Evolutionary conservation across 1,284 basidiomycete genomes (phyloP).

Genomic region (Leccinum variabile): DNA sequence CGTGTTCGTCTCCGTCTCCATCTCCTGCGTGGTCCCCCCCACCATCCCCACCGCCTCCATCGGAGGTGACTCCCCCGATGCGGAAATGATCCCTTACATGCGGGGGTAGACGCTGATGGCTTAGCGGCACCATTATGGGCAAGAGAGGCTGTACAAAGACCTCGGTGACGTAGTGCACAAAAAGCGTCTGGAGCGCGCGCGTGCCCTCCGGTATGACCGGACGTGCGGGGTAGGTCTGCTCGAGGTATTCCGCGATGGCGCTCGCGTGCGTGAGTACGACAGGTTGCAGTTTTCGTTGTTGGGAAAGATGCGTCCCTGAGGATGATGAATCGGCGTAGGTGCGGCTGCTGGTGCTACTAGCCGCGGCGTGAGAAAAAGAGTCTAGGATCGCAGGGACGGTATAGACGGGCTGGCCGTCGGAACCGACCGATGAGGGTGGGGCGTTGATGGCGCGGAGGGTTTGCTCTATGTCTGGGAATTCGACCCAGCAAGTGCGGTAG

Average conservation of each 20-base stretch:
- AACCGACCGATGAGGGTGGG: slow-evolving; percentile 49
- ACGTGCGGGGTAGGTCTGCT: slow-evolving; percentile 62
- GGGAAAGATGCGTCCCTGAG: not conserved
- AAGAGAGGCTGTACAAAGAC: slow-evolving; percentile 65
- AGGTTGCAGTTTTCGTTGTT: slow-evolving; percentile 32
- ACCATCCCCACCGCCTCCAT: not conserved
- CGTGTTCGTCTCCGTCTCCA: not conserved
- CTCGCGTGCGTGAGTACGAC: slow-evolving; percentile 55
- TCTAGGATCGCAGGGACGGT: slow-evolving; percentile 66
- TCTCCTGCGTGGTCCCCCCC: not conserved
- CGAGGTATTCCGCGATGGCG: slow-evolving; percentile 70
- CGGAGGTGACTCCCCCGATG: not conserved
- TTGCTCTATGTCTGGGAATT: slow-evolving; percentile 63
- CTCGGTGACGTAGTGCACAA: slow-evolving; percentile 69
- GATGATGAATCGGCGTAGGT: slow-evolving; percentile 7
- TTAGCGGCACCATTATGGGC: slow-evolving; percentile 67
- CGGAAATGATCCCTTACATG: slow-evolving; percentile 54
- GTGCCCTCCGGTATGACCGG: slow-evolving; percentile 68
- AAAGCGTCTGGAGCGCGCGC: slow-evolving; percentile 62
- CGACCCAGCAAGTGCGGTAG: slow-evolving; percentile 67
- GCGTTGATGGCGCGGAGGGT: slow-evolving; percentile 59
- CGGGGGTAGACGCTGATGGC: slow-evolving; percentile 57
- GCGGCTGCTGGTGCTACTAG: not conserved
- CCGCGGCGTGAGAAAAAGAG: slow-evolving; percentile 19
- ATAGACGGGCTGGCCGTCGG: slow-evolving; percentile 61